A percentile compares a stretch with the other conserved stretches of the same genome.
Evolutionary conservation across 2,329 filamentous ascomycete genomes (phyloP).

Genomic region (Aureobasidium sp.): DNA sequence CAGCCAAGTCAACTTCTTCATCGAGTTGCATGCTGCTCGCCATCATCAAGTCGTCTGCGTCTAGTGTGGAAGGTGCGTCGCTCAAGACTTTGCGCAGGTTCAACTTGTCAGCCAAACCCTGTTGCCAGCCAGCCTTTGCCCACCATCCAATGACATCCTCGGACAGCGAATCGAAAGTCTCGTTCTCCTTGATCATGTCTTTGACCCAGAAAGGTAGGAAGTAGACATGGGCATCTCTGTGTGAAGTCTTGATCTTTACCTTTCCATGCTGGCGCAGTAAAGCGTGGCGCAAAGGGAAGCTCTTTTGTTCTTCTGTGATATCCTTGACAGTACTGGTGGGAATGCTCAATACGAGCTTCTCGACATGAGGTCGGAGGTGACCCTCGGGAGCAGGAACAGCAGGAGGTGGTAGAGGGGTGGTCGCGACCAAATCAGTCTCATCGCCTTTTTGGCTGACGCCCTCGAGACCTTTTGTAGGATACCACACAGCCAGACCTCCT

Average conservation of each 20-base stretch:
- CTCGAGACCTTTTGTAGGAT: slow-evolving; percentile 68
- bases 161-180: slow-evolving; percentile 76
- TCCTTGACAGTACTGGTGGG: slow-evolving; percentile 87
- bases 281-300: slow-evolving; percentile 66
- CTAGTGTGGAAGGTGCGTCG: slow-evolving; percentile 24
- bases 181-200: slow-evolving; percentile 72
- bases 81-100: slow-evolving; percentile 61
- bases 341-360: slow-evolving; percentile 76
- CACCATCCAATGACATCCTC: slow-evolving; percentile 93
- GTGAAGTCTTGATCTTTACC: slow-evolving; percentile 72
- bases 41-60: slow-evolving; percentile 25
- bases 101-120: slow-evolving; percentile 70
- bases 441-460: slow-evolving; percentile 71
- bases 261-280: slow-evolving; percentile 68
- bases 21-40: slow-evolving; percentile 19
- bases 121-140: slow-evolving; percentile 91
- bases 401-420: slow-evolving; percentile 56
- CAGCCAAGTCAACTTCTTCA: slow-evolving; percentile 22
- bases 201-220: slow-evolving; percentile 89
- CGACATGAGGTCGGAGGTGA: slow-evolving; percentile 60
- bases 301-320: slow-evolving; percentile 65
- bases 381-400: slow-evolving; percentile 53
- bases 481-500: slow-evolving; percentile 84
- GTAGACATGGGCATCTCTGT: slow-evolving; percentile 90
- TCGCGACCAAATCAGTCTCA: slow-evolving; percentile 86